Percentiles rank a stretch among this genome's conserved stretches.
Conservation (phyloP, 2,329 filamentous ascomycete species). For the Cytospora schulzeri region DNA sequence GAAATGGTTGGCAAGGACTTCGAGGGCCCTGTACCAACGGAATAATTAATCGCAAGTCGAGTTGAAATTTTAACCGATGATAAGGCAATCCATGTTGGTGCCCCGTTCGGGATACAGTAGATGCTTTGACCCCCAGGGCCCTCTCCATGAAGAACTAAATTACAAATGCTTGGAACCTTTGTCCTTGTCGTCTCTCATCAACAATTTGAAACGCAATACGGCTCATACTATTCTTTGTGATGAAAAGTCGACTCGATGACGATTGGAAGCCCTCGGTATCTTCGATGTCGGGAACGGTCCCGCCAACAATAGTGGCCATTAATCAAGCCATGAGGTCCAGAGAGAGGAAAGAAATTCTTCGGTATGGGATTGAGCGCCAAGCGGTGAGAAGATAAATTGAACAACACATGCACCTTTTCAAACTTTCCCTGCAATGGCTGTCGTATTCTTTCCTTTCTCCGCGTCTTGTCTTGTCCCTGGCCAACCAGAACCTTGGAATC, state of each 20-base stretch:
- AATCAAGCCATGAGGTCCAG: not conserved
- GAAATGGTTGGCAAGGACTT: not conserved
- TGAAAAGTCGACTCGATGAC: not conserved
- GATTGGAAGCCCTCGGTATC: not conserved
- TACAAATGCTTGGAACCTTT: not conserved
- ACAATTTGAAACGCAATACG: not conserved
- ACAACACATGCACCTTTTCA: not conserved
- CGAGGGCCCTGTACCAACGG: not conserved
- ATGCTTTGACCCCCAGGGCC: too few species aligned
- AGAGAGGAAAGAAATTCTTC: not conserved
- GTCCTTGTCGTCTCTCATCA: not conserved
- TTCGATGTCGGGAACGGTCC: not conserved
- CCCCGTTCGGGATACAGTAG: not conserved
- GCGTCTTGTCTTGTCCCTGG: not conserved
- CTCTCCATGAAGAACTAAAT: not conserved
- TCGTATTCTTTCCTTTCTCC: not conserved
- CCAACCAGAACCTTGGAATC: conserved; percentile 18
- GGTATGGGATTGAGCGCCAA: too few species aligned
- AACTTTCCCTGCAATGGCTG: not conserved
- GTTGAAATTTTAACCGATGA: not conserved
- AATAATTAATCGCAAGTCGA: not conserved
- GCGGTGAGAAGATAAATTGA: not conserved
- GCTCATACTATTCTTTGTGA: not conserved
- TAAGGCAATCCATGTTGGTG: not conserved
- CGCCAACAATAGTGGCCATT: not conserved